phyloP scores from a whole-genome alignment of 179 eudicot genomes.

The Patellifolia procumbens region DNA sequence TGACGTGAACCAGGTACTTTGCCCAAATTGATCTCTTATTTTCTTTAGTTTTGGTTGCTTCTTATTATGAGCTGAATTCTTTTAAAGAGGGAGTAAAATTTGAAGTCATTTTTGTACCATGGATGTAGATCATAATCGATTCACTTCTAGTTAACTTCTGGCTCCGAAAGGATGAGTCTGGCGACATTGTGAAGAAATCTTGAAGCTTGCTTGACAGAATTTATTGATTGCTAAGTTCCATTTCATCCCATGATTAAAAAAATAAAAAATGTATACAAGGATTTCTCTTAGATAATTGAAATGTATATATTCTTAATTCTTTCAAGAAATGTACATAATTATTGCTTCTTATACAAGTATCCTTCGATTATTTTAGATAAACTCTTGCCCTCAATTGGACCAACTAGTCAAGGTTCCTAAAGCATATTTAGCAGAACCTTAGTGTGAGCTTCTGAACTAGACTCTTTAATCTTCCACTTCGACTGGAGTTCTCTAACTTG shows the following conservation, averaged over 20 bases:
- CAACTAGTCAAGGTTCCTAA: background rate
- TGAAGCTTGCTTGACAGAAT: constrained; percentile 23
- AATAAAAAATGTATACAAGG: constrained; percentile 1
- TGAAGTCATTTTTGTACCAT: constrained; percentile 18
- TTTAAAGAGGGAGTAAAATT: constrained; percentile 16
- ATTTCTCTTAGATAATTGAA: background rate
- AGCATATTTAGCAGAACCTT: constrained; percentile 2
- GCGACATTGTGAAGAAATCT: constrained; percentile 30
- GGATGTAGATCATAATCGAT: constrained; percentile 45
- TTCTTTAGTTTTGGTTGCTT: background rate
- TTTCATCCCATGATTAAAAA: background rate
- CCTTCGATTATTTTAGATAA: background rate
- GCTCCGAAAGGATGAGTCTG: constrained; percentile 43
- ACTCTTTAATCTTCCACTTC: background rate
- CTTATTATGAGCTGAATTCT: background rate
- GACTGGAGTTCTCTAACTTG: background rate
- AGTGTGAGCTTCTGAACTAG: constrained; percentile 6
- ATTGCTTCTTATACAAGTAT: background rate
- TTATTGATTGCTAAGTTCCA: constrained; percentile 11
- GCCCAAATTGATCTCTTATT: background rate
- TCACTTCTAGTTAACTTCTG: constrained; percentile 50
- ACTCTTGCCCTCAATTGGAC: background rate
- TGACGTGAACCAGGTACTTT: constrained; percentile 48
- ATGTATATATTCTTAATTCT: constrained; percentile 17
- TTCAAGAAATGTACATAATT: constrained; percentile 9